Conservation (phyloP, 2,329 filamentous ascomycete genomes). For the Sclerotinia borealis region DNA sequence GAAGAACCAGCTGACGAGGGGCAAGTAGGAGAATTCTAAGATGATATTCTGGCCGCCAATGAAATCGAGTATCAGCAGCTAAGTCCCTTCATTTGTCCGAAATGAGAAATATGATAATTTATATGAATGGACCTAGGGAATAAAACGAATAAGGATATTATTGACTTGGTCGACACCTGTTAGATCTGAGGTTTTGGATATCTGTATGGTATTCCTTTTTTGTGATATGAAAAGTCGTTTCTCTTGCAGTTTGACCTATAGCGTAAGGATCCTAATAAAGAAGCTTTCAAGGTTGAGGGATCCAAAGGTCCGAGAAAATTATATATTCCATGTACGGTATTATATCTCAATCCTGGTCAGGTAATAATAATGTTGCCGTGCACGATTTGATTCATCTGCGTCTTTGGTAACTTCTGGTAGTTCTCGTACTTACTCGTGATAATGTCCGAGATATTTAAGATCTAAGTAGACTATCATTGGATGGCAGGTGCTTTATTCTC, state of each 20-base stretch:
- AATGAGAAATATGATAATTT: not conserved
- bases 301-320: not conserved
- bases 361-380: not conserved
- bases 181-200: not conserved
- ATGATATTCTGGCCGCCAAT: constrained; percentile 2
- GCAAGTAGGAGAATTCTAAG: not conserved
- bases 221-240: not conserved
- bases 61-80: not conserved
- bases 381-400: constrained; percentile 5
- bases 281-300: not conserved
- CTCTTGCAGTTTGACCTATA: not conserved
- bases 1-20: not conserved
- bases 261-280: not conserved
- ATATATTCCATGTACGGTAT: not conserved
- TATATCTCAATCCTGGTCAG: not conserved
- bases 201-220: not conserved
- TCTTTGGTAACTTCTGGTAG: not conserved
- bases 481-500: not conserved
- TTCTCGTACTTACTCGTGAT: not conserved
- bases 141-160: not conserved
- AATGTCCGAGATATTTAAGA: not conserved
- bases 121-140: not conserved
- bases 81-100: not conserved
- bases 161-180: not conserved
- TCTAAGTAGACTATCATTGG: not conserved